A percentile compares a stretch with the other conserved stretches of the same genome.
Evolutionary conservation across 202 grass and related monocot species (phyloP).

Genomic region (Zoysia matrella): DNA sequence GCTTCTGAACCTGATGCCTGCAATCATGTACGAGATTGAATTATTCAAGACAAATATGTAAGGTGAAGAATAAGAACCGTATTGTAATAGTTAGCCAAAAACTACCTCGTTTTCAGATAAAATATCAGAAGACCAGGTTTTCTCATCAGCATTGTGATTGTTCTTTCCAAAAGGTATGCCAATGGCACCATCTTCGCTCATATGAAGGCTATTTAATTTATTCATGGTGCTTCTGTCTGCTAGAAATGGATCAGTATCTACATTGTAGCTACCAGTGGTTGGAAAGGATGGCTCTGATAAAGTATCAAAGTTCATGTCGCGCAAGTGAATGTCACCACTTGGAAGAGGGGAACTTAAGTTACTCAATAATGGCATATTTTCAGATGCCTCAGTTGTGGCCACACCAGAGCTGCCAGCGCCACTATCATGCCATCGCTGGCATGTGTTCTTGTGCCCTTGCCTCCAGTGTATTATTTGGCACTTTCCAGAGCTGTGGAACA

Average conservation of each 20-base stretch:
- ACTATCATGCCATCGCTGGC: conserved; percentile 69
- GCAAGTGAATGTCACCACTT: too few species aligned
- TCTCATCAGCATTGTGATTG: conserved; percentile 43
- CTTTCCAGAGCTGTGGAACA: conserved; percentile 95
- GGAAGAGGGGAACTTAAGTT: too few species aligned
- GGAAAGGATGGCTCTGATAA: conserved; percentile 63
- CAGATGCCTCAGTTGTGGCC: conserved; percentile 48
- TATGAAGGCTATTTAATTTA: conserved; percentile 54
- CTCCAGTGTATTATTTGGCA: conserved; percentile 99
- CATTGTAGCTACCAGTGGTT: conserved; percentile 51
- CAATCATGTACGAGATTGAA: conserved; percentile 34
- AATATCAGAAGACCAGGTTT: conserved; percentile 51
- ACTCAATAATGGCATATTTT: conserved; percentile 70
- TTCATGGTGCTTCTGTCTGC: conserved; percentile 50
- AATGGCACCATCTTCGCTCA: conserved; percentile 53
- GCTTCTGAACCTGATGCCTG: conserved; percentile 65
- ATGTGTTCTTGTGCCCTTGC: conserved; percentile 91
- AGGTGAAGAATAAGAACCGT: conserved; percentile 6
- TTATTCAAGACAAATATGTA: conserved; percentile 40
- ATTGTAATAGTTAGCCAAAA: conserved; percentile 32
- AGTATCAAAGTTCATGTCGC: conserved; percentile 65
- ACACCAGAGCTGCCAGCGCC: conserved; percentile 44
- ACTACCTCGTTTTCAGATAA: conserved; percentile 53
- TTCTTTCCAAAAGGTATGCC: conserved; percentile 46
- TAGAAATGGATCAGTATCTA: conserved; percentile 50